Evolutionary conservation across 208 protist genomes (phyloP).

Genomic region (Crithidia brevicula): DNA sequence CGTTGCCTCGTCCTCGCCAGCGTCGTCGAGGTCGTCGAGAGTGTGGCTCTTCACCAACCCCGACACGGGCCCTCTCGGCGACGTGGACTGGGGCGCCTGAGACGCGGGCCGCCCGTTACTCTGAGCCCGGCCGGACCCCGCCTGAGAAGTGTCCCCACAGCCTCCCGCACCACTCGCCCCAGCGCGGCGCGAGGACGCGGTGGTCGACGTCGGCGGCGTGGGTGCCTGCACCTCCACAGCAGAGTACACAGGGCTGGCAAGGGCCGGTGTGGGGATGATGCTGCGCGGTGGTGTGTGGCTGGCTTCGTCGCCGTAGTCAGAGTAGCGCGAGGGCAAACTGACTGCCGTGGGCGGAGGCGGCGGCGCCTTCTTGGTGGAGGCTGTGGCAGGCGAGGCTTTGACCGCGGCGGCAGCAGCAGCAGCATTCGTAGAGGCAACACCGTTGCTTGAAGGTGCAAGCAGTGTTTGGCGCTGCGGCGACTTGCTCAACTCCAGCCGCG

Average conservation of each 20-base stretch:
- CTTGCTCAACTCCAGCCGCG: neutral
- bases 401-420: neutral
- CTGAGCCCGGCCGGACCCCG: neutral
- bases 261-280: neutral
- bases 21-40: constrained; percentile 25
- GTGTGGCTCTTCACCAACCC: constrained; percentile 8
- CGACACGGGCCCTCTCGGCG: neutral
- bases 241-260: constrained; percentile 17
- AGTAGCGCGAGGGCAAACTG: constrained; percentile 17
- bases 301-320: neutral
- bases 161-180: neutral
- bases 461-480: constrained; percentile 2
- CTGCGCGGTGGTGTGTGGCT: constrained; percentile 3
- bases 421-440: too few relatives aligned
- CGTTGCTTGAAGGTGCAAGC: neutral
- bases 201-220: neutral
- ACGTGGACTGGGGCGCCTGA: too few relatives aligned
- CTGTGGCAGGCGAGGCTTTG: neutral
- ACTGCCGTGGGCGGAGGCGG: neutral
- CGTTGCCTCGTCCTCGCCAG: constrained; percentile 3
- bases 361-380: neutral
- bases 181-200: constrained; percentile 4
- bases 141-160: neutral
- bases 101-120: too few relatives aligned
- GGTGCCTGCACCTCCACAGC: constrained; percentile 19